These are phyloP conservation scores for Bocquillonia castaneifolia DNA, from an alignment of 441 rosid species.

Conservation along the genomic window DNA sequence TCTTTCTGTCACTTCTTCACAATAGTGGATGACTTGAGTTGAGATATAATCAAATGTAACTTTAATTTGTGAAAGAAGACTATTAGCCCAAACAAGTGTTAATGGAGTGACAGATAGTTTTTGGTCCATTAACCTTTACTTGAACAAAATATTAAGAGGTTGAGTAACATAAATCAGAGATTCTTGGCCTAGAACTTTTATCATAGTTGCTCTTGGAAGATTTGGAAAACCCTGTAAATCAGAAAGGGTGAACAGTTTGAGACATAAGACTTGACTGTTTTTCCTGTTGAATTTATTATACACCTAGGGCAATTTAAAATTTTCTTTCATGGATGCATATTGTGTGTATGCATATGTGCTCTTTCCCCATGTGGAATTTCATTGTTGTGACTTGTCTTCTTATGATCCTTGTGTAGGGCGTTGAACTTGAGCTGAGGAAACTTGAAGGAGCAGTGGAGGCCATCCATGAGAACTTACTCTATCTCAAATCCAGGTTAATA, in stretches of 20 bases:
- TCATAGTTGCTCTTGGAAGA: background rate
- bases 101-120: background rate
- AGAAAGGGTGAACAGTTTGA: background rate
- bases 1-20: background rate
- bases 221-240: background rate
- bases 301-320: too few relatives aligned
- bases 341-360: background rate
- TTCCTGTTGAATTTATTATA: too few relatives aligned
- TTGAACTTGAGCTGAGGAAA: slow-evolving; percentile 81
- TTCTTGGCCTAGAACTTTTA: background rate
- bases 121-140: background rate
- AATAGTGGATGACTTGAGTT: background rate
- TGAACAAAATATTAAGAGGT: background rate
- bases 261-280: too few relatives aligned
- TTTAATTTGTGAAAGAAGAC: background rate
- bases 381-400: background rate
- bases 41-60: background rate
- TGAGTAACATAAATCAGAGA: background rate
- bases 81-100: background rate
- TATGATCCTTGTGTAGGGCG: slow-evolving; percentile 45
- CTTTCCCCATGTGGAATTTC: background rate
- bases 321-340: background rate
- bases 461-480: slow-evolving; percentile 64
- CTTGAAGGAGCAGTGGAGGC: slow-evolving; percentile 75
- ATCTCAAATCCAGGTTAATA: slow-evolving; percentile 55